Evolutionary conservation across 352 stramenopile species (phyloP).

Genomic region (Phytophthora uliginosa): DNA sequence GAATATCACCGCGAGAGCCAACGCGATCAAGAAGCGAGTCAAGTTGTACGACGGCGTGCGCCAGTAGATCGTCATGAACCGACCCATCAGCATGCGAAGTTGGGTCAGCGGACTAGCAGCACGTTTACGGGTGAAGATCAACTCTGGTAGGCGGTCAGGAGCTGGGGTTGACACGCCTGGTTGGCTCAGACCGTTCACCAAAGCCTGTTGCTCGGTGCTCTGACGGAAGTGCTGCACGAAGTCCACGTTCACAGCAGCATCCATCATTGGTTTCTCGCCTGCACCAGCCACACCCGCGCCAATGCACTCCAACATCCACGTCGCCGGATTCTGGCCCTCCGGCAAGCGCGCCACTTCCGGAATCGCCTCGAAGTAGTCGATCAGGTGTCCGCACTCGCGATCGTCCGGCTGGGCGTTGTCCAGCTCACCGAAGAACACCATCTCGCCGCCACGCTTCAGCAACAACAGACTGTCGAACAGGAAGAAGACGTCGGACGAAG

Average conservation of each 20-base stretch:
- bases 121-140: constrained; percentile 46
- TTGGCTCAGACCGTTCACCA: constrained; percentile 23
- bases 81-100: constrained; percentile 39
- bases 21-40: constrained; percentile 63
- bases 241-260: constrained; percentile 24
- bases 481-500: constrained; percentile 37
- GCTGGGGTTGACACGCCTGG: constrained; percentile 33
- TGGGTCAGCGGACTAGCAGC: constrained; percentile 35
- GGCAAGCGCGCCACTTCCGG: constrained; percentile 32
- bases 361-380: constrained; percentile 57
- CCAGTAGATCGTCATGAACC: constrained; percentile 81
- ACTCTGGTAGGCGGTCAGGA: constrained; percentile 10
- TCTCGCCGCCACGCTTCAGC: constrained; percentile 67
- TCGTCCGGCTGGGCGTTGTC: constrained; percentile 13
- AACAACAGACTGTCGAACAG: constrained; percentile 87
- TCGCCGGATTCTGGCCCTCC: constrained; percentile 58
- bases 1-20: constrained; percentile 69
- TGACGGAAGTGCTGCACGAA: constrained; percentile 37
- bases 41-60: constrained; percentile 88
- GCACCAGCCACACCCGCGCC: constrained; percentile 39
- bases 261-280: constrained; percentile 7
- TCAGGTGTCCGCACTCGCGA: constrained; percentile 28
- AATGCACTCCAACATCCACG: constrained; percentile 85
- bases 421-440: constrained; percentile 64
- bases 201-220: constrained; percentile 28